Percentiles rank a stretch among this genome's conserved stretches.
These are phyloP conservation scores for Alternaria sp. DNA, from an alignment of 2,329 filamentous ascomycete species.

Conservation along the genomic window DNA sequence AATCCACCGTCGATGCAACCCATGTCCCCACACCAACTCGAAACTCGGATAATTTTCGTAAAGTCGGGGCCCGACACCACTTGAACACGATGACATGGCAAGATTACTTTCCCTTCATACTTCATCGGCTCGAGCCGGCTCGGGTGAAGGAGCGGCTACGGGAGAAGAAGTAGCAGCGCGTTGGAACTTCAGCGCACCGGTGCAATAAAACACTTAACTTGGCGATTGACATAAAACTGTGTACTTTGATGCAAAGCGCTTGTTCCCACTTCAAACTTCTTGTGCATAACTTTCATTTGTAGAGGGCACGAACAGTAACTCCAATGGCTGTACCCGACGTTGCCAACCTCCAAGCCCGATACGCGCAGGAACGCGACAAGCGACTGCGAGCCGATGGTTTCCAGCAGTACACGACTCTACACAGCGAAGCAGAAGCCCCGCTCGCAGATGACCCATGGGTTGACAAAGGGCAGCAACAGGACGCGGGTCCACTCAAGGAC, in stretches of 20 bases:
- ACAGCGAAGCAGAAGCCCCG: not conserved
- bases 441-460: slow-evolving; percentile 4
- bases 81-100: not conserved
- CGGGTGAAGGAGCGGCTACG: not conserved
- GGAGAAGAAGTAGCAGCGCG: not conserved
- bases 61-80: slow-evolving; percentile 1
- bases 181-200: not conserved
- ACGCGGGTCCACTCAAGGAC: slow-evolving; percentile 2
- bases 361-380: slow-evolving; percentile 6
- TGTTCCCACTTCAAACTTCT: not conserved
- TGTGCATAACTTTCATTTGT: not conserved
- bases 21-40: not conserved
- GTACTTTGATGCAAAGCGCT: not conserved
- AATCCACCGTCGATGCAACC: slow-evolving; percentile 1
- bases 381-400: slow-evolving; percentile 3
- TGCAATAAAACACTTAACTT: not conserved
- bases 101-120: not conserved
- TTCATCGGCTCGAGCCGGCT: not conserved
- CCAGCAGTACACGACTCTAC: slow-evolving; percentile 2
- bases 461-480: not conserved
- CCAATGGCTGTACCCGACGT: not conserved
- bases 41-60: slow-evolving; percentile 1
- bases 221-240: not conserved
- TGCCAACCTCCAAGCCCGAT: not conserved
- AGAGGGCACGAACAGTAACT: not conserved